These are phyloP conservation scores for Fraxinus platypoda DNA, from an alignment of 305 asterid species.

Conservation along the genomic window DNA sequence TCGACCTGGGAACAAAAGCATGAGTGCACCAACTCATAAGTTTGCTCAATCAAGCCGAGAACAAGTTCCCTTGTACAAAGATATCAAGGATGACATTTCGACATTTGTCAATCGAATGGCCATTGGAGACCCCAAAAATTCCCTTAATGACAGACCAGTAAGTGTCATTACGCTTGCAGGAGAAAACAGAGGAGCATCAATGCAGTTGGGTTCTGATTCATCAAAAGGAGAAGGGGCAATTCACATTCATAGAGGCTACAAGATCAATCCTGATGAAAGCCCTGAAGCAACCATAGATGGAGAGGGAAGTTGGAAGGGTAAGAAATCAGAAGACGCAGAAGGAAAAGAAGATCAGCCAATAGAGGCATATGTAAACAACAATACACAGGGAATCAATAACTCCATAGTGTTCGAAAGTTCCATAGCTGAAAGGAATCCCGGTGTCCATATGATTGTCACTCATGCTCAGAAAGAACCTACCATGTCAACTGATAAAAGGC, in stretches of 20 bases:
- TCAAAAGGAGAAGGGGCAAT: slow-evolving; percentile 37
- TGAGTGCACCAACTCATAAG: slow-evolving; percentile 12
- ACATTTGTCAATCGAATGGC: slow-evolving; percentile 34
- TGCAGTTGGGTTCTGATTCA: slow-evolving; percentile 65
- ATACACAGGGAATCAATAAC: slow-evolving; percentile 74
- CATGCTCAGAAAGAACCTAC: slow-evolving; percentile 32
- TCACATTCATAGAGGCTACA: slow-evolving; percentile 74
- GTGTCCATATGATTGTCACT: slow-evolving; percentile 54
- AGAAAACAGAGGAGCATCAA: slow-evolving; percentile 81
- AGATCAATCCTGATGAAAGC: slow-evolving; percentile 45
- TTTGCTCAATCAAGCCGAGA: slow-evolving; percentile 32
- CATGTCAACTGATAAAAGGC: slow-evolving; percentile 21
- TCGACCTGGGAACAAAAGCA: slow-evolving; percentile 31
- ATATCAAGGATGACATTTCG: slow-evolving; percentile 42
- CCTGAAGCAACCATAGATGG: slow-evolving; percentile 44
- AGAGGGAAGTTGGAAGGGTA: slow-evolving; percentile 40
- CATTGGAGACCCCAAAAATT: slow-evolving; percentile 30
- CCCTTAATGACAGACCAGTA: slow-evolving; percentile 37
- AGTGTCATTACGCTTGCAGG: slow-evolving; percentile 86
- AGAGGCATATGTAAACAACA: slow-evolving; percentile 65
- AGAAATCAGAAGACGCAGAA: slow-evolving; percentile 26
- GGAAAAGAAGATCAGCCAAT: slow-evolving; percentile 36
- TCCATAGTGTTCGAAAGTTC: slow-evolving; percentile 64
- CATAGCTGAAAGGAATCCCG: slow-evolving; percentile 60
- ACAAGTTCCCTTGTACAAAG: slow-evolving; percentile 36